Evolutionary conservation across 768 basidiomycete genomes (phyloP).

Genomic region (Cubamyces sp.): DNA sequence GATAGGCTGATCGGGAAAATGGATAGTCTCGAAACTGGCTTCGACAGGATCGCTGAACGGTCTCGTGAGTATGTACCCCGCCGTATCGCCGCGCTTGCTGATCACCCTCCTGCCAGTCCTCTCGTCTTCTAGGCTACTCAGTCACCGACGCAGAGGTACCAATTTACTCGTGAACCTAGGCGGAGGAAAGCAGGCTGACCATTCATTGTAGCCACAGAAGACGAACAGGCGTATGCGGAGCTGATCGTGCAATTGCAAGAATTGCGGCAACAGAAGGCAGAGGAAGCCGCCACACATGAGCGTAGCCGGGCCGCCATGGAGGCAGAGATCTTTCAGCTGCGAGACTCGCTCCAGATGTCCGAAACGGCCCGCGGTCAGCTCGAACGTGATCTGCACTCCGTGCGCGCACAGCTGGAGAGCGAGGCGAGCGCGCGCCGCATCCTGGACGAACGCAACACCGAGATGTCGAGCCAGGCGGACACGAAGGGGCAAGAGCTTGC

Average conservation of each 20-base stretch:
- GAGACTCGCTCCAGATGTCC: constrained; percentile 45
- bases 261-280: constrained; percentile 56
- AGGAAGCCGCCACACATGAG: constrained; percentile 59
- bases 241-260: constrained; percentile 68
- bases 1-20: constrained; percentile 76
- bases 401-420: constrained; percentile 63
- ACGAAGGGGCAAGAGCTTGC: constrained; percentile 56
- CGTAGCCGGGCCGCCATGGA: constrained; percentile 61
- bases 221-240: constrained; percentile 75
- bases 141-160: constrained; percentile 75
- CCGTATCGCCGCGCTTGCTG: constrained; percentile 11
- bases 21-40: constrained; percentile 78
- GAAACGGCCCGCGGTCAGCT: constrained; percentile 52
- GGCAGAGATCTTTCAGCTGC: constrained; percentile 59
- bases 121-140: constrained; percentile 71
- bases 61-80: constrained; percentile 56
- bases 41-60: constrained; percentile 85
- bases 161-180: constrained; percentile 24
- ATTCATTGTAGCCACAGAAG: constrained; percentile 59
- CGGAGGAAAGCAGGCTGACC: constrained; percentile 16
- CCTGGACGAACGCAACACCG: constrained; percentile 64
- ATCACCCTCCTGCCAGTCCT: constrained; percentile 53
- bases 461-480: constrained; percentile 59
- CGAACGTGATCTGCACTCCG: constrained; percentile 68
- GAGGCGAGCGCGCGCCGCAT: constrained; percentile 64